These are phyloP conservation scores for Mycena rebaudengoi DNA, from an alignment of 768 basidiomycete genomes.

Conservation along the genomic window DNA sequence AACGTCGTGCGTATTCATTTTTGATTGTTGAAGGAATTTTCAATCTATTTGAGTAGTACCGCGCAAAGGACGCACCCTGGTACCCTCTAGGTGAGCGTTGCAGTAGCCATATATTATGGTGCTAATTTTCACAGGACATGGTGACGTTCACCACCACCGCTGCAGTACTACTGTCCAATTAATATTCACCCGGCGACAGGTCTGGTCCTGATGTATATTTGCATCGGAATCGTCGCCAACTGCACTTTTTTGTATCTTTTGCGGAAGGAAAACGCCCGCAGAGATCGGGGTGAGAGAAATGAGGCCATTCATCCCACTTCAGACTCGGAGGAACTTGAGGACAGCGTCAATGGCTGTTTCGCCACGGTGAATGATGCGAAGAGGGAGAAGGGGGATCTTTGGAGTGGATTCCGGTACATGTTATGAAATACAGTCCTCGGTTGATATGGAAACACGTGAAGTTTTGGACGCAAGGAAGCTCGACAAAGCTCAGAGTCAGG, in stretches of 20 bases:
- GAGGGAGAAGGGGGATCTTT: conserved; percentile 70
- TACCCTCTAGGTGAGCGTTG: conserved; percentile 55
- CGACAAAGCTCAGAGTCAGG: no score
- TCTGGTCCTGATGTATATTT: conserved; percentile 75
- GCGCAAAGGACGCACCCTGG: conserved; percentile 69
- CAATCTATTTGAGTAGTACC: conserved; percentile 74
- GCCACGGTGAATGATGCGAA: conserved; percentile 64
- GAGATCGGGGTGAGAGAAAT: conserved; percentile 74
- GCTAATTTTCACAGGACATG: conserved; percentile 7
- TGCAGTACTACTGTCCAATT: neutral
- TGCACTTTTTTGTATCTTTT: conserved; percentile 56
- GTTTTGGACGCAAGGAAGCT: no score
- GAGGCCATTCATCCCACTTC: no score
- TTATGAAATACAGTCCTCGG: no score
- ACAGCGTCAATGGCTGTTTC: conserved; percentile 63
- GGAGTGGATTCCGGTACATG: conserved; percentile 81
- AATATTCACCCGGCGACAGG: conserved; percentile 38
- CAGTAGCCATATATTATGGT: neutral
- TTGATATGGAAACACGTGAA: no score
- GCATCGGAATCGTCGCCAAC: conserved; percentile 66
- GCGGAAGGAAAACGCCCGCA: conserved; percentile 64
- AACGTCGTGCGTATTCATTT: conserved; percentile 57
- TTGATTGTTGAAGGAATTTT: no score
- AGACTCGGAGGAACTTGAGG: conserved; percentile 53
- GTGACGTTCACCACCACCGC: neutral